Percentiles rank a stretch among this genome's conserved stretches.
phyloP scores from a whole-genome alignment of 2,329 filamentous ascomycete species.

The Microcyclospora tardicrescens region DNA sequence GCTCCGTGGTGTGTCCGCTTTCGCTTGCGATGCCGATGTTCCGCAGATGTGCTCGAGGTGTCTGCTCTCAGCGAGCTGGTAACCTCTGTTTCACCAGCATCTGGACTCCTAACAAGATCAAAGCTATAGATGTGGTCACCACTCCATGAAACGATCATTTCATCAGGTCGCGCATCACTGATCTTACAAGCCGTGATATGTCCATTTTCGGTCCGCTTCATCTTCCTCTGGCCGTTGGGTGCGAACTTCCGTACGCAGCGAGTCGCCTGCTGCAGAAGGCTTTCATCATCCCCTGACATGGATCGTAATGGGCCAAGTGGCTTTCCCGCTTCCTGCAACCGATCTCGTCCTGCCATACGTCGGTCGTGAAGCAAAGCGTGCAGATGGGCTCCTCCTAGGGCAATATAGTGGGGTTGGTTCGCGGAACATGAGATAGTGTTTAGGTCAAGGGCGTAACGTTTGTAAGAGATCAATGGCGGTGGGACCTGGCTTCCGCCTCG shows the following conservation, averaged over 20 bases:
- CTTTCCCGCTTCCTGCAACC: constrained; percentile 40
- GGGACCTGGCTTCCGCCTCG: constrained; percentile 39
- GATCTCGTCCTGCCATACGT: constrained; percentile 52
- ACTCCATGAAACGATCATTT: constrained; percentile 56
- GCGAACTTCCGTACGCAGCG: constrained; percentile 55
- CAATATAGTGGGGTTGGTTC: constrained; percentile 57
- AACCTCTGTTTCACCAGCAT: constrained; percentile 33
- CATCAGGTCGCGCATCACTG: constrained; percentile 54
- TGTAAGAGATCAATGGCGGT: constrained; percentile 49
- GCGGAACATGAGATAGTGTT: constrained; percentile 57
- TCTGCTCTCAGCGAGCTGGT: neutral
- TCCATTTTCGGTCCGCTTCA: constrained; percentile 42
- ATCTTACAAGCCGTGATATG: constrained; percentile 62
- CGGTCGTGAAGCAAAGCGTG: constrained; percentile 58
- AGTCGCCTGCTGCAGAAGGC: constrained; percentile 46
- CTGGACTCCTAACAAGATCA: constrained; percentile 46
- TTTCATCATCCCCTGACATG: constrained; percentile 36
- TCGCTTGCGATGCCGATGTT: constrained; percentile 36
- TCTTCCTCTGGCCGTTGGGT: constrained; percentile 43
- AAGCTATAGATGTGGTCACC: constrained; percentile 49
- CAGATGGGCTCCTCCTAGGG: constrained; percentile 53
- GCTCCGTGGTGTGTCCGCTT: constrained; percentile 34
- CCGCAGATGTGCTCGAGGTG: neutral
- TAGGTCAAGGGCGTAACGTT: constrained; percentile 47
- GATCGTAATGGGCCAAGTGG: constrained; percentile 29